phyloP scores from a whole-genome alignment of 139 green algal species.

The Chlorella sp. region DNA sequence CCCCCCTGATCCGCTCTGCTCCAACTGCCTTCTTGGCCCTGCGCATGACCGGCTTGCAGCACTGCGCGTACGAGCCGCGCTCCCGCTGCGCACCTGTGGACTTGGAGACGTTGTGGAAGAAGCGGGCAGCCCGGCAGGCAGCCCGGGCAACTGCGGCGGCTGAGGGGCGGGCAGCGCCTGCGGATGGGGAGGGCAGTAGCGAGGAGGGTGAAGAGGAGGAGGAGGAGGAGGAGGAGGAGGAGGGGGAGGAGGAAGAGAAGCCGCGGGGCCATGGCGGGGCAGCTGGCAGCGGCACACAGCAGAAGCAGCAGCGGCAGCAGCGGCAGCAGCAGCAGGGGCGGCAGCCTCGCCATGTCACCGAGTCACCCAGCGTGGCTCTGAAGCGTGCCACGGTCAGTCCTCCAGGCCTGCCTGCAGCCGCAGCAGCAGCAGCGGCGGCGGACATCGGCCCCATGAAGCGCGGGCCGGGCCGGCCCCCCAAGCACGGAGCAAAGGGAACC shows the following conservation, averaged over 20 bases:
- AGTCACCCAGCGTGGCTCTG: background rate
- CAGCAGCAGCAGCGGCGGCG: background rate
- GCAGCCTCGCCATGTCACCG: background rate
- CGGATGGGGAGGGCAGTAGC: background rate
- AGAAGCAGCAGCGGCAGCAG: background rate
- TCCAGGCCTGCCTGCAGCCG: background rate
- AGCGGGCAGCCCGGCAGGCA: background rate
- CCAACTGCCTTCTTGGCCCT: background rate
- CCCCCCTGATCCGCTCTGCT: background rate
- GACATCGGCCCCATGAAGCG: background rate
- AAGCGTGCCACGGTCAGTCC: background rate
- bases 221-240: background rate
- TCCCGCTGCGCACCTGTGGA: conserved; percentile 19
- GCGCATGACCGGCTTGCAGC: background rate
- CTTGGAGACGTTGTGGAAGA: background rate
- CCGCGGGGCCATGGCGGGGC: too few species aligned
- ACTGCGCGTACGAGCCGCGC: conserved; percentile 5
- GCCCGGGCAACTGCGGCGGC: background rate
- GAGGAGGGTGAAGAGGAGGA: background rate
- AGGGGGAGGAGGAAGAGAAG: background rate
- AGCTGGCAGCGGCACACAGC: background rate
- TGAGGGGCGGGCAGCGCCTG: background rate
- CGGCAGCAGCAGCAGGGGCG: background rate
- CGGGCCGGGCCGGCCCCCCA: background rate
- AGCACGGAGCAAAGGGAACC: background rate